Evolutionary conservation across 1,284 basidiomycete genomes (phyloP).

Genomic region (Pseudomicrostroma phylloplanum): DNA sequence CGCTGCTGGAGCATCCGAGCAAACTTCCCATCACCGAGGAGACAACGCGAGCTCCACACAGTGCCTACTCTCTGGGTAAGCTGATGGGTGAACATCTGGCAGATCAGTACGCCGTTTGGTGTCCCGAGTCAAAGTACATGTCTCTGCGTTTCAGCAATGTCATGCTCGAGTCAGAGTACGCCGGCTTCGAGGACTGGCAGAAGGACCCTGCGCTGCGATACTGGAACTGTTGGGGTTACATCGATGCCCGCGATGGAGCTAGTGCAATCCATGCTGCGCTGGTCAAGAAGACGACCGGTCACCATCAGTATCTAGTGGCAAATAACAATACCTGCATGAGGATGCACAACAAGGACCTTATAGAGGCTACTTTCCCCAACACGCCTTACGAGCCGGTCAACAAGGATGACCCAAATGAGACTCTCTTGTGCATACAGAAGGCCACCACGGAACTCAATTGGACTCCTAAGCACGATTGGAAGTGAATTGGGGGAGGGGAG

Average conservation of each 20-base stretch:
- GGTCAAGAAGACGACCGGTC: conserved; percentile 46
- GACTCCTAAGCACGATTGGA: conserved; percentile 46
- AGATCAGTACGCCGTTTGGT: conserved; percentile 51
- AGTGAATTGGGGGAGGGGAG: too few relatives aligned
- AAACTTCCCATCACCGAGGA: conserved; percentile 52
- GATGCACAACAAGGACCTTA: conserved; percentile 46
- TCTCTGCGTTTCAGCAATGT: conserved; percentile 52
- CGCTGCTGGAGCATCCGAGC: conserved; percentile 28
- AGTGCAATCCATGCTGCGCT: conserved; percentile 46
- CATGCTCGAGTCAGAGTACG: conserved; percentile 51
- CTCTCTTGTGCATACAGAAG: conserved; percentile 49
- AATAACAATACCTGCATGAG: conserved; percentile 52
- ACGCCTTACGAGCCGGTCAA: conserved; percentile 35
- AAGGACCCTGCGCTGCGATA: conserved; percentile 36
- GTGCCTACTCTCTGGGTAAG: conserved; percentile 51
- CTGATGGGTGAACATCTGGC: conserved; percentile 52
- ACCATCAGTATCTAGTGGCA: conserved; percentile 52
- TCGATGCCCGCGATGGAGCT: conserved; percentile 52
- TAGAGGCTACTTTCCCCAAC: conserved; percentile 49
- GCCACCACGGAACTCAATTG: conserved; percentile 51
- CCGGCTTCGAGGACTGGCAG: conserved; percentile 51
- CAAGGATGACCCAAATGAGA: conserved; percentile 26
- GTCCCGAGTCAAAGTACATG: conserved; percentile 50
- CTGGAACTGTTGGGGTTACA: conserved; percentile 33
- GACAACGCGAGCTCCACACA: conserved; percentile 44